phyloP scores from a whole-genome alignment of 805 yeast species.

The Dipodascopsis uninucleata region DNA sequence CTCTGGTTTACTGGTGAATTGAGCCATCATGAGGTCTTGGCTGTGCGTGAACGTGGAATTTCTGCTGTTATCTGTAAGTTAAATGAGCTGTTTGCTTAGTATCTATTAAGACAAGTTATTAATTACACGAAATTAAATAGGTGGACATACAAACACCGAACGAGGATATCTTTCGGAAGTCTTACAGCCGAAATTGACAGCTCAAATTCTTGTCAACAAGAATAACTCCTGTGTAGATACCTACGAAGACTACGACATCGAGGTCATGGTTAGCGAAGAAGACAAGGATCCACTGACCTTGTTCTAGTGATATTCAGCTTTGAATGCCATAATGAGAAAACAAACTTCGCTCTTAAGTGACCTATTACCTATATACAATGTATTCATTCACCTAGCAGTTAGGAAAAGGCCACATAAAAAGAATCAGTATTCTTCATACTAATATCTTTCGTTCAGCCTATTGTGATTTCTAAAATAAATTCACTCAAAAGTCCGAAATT shows the following conservation, averaged over 20 bases:
- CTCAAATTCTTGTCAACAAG: conserved; percentile 38
- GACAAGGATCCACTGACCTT: conserved; percentile 62
- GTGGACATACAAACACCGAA: conserved; percentile 88
- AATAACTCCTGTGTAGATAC: conserved; percentile 1
- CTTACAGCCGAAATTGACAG: conserved; percentile 48
- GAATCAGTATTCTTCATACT: no score
- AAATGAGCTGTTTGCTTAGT: neutral
- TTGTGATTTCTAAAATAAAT: no score
- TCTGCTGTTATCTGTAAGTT: conserved; percentile 59
- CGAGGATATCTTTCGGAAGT: conserved; percentile 63
- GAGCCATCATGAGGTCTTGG: conserved; percentile 87
- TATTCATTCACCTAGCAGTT: no score
- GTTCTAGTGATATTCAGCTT: no score
- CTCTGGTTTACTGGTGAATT: conserved; percentile 86
- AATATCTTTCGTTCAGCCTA: no score
- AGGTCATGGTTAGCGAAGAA: conserved; percentile 41
- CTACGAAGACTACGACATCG: conserved; percentile 29
- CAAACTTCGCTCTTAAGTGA: no score
- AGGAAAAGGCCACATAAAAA: no score
- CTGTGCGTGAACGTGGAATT: conserved; percentile 64
- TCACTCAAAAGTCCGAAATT: no score
- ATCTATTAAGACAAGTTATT: neutral
- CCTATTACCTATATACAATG: no score
- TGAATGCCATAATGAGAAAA: no score
- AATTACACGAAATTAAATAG: no score